Evolutionary conservation across 495 filamentous ascomycete genomes (phyloP), one percentile per base, ranked within the genome.

Genomic region (Geoglossum glabrum): DNA sequence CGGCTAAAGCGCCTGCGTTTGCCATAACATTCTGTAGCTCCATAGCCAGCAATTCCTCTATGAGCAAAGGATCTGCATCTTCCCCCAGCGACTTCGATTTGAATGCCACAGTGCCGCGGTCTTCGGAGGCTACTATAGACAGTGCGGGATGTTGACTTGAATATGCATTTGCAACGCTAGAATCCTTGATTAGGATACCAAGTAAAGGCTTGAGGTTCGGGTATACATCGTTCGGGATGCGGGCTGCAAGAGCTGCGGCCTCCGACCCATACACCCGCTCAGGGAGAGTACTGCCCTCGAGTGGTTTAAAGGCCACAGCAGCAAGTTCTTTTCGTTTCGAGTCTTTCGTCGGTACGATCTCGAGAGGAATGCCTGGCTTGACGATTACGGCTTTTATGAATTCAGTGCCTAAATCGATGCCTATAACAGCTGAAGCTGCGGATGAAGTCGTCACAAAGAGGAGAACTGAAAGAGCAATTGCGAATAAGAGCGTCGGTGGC

Each of bases 321-420:
- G 90, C 86, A 23, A 74, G 76, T 67, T 99, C 93, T 73, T 99
- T 99, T 63, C 92, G 84, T 68, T 93, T 86, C 36, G 92, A 96
- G 70, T 99, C 92, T 68, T 96, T 97, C n/a, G 87, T 95, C 57
- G 95, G 78, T 66, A 99, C 89, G 62, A 99, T 97, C 65, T 97
- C 93, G 68, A 97, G 87, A 11, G 93, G 93, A 58, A 96, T 94
- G 60, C 92, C 92, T 2, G 93, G 93, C 69, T 99, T 99, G 59
- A 99, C 90, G 30, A 97, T 79, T 1, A 87, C 81, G 17, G 90
- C 90, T 76, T 97, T 99, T 67, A 99, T 83, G 71, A 95, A 96
- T 71, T 94, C 88, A 49, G 94, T 96, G 55, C 92, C 92, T 13
- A 99, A 75, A 72, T 99, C 92, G 61, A 99, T 76, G 38, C 92